phyloP scores from a whole-genome alignment of 495 filamentous ascomycete species.

The Talaromyces trachyspermus region DNA sequence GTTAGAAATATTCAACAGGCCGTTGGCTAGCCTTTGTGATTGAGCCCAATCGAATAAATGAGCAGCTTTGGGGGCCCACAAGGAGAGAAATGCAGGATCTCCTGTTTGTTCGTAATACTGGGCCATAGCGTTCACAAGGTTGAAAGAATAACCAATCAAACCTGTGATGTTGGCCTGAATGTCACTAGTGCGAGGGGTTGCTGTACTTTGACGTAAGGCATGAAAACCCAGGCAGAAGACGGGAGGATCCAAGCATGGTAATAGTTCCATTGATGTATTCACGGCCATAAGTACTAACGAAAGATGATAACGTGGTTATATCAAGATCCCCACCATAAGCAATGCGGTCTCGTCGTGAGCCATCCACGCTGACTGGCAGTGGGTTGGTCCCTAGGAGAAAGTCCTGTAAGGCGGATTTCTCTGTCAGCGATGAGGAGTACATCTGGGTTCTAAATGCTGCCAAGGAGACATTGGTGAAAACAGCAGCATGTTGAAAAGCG shows the following conservation, averaged over 20 bases:
- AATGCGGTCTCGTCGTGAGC: constrained; percentile 18
- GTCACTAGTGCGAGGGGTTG: constrained; percentile 6
- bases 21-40: constrained; percentile 13
- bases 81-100: constrained; percentile 3
- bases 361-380: constrained; percentile 14
- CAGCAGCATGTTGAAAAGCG: constrained; percentile 10
- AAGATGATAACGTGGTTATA: constrained; percentile 6
- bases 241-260: constrained; percentile 14
- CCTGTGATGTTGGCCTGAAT: constrained; percentile 17
- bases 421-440: constrained; percentile 13
- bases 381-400: constrained; percentile 17
- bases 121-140: constrained; percentile 12
- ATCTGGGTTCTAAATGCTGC: constrained; percentile 6
- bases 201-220: constrained; percentile 15
- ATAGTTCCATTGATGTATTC: constrained; percentile 15
- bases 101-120: constrained; percentile 14
- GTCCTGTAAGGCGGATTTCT: constrained; percentile 12
- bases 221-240: constrained; percentile 14
- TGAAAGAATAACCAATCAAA: constrained; percentile 18
- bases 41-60: constrained; percentile 16
- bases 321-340: constrained; percentile 17
- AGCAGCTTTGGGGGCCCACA: constrained; percentile 11
- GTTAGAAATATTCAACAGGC: constrained; percentile 15
- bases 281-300: constrained; percentile 13
- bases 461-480: constrained; percentile 15